Conservation (phyloP, 345 rosid genomes). For the Pistacia integerrima region DNA sequence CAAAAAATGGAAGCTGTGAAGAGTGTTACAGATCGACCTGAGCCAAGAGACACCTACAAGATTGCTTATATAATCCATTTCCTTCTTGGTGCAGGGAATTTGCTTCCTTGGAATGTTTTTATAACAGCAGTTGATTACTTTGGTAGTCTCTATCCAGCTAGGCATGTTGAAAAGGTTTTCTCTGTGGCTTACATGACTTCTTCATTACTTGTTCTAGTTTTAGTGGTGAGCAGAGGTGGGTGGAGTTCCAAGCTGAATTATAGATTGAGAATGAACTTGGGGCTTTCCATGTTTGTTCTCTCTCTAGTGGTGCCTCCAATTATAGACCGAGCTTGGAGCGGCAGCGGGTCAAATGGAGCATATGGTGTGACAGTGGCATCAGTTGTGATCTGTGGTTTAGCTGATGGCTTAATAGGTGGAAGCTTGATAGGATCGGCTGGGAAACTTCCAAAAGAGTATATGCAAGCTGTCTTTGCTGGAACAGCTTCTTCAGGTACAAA, state of each 20-base stretch:
- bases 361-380: conserved; percentile 58
- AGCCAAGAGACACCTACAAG: conserved; percentile 63
- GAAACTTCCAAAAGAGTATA: conserved; percentile 81
- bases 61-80: conserved; percentile 80
- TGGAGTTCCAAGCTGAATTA: conserved; percentile 58
- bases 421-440: conserved; percentile 88
- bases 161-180: conserved; percentile 82
- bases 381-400: conserved; percentile 76
- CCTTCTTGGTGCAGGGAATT: conserved; percentile 89
- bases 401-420: conserved; percentile 88
- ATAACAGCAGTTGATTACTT: conserved; percentile 93
- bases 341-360: conserved; percentile 33
- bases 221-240: conserved; percentile 57
- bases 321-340: conserved; percentile 59
- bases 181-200: conserved; percentile 90
- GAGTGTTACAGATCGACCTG: conserved; percentile 33
- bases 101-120: conserved; percentile 95
- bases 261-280: conserved; percentile 74
- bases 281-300: conserved; percentile 70
- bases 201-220: conserved; percentile 62
- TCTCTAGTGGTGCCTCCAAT: conserved; percentile 69
- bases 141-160: conserved; percentile 60
- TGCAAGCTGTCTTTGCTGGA: conserved; percentile 97
- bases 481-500: conserved; percentile 89
- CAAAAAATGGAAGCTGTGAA: conserved; percentile 49